Percentiles rank a stretch among this genome's conserved stretches.
These are phyloP conservation scores for Fusarium virguliforme DNA, from an alignment of 2,329 filamentous ascomycete species.

Conservation along the genomic window DNA sequence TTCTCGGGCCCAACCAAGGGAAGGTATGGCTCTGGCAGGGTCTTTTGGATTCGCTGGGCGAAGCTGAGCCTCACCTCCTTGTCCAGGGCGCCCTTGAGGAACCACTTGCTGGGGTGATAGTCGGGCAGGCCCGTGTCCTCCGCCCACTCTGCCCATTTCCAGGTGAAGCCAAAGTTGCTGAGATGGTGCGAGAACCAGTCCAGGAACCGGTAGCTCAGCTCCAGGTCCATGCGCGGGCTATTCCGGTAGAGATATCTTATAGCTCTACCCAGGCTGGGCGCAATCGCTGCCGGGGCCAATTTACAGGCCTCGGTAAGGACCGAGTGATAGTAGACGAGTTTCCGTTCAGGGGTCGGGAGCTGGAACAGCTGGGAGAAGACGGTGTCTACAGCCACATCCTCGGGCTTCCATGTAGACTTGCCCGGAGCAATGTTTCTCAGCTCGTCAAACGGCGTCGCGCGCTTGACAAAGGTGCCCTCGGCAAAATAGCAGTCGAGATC, in stretches of 20 bases:
- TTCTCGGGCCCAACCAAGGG: constrained; percentile 86
- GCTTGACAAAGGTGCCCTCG: constrained; percentile 90
- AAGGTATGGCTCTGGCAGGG: constrained; percentile 87
- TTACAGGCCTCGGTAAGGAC: constrained; percentile 97
- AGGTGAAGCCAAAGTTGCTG: constrained; percentile 99
- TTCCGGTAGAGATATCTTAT: constrained; percentile 93
- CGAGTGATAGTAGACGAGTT: constrained; percentile 96
- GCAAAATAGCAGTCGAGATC: constrained; percentile 97
- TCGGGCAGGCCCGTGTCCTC: constrained; percentile 85
- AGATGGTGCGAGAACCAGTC: constrained; percentile 99
- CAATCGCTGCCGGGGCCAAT: constrained; percentile 95
- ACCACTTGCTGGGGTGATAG: constrained; percentile 90
- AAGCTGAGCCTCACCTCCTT: constrained; percentile 98
- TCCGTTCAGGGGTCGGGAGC: constrained; percentile 89
- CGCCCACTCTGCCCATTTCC: constrained; percentile 99
- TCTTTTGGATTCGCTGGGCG: constrained; percentile 95
- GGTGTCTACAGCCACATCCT: constrained; percentile 97
- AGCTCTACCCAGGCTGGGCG: constrained; percentile 91
- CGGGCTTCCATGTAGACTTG: constrained; percentile 92
- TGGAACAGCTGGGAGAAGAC: constrained; percentile 96
- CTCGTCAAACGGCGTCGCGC: constrained; percentile 92
- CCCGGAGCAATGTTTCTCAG: constrained; percentile 78
- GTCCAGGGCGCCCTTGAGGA: constrained; percentile 91
- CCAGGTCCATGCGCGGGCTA: constrained; percentile 86
- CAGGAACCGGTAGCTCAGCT: constrained; percentile 88